Conservation (phyloP, 805 yeast genomes). For the Kuraishia ogatae region DNA sequence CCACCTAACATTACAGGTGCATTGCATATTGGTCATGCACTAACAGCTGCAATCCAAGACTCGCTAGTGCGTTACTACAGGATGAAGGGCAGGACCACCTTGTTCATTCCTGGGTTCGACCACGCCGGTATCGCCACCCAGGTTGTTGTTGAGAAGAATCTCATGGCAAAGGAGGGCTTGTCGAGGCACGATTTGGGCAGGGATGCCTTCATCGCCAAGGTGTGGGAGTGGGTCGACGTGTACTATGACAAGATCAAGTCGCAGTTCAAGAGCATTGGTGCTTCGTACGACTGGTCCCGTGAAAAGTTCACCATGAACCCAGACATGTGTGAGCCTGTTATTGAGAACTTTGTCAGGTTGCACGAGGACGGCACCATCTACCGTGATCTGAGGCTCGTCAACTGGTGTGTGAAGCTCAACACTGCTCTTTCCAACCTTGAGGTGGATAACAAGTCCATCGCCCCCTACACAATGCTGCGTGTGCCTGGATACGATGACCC, state of each 20-base stretch:
- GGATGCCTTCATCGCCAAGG: slow-evolving; percentile 77
- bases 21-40: slow-evolving; percentile 95
- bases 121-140: slow-evolving; percentile 99
- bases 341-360: slow-evolving; percentile 82
- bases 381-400: slow-evolving; percentile 86
- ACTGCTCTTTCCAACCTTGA: slow-evolving; percentile 95
- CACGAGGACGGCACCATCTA: slow-evolving; percentile 95
- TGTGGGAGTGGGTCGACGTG: slow-evolving; percentile 98
- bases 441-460: slow-evolving; percentile 84
- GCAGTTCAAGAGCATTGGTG: slow-evolving; percentile 85
- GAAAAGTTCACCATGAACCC: slow-evolving; percentile 93
- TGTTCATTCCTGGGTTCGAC: slow-evolving; percentile 94
- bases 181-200: slow-evolving; percentile 96
- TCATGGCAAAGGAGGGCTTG: slow-evolving; percentile 79
- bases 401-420: slow-evolving; percentile 93
- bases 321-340: slow-evolving; percentile 67
- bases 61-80: slow-evolving; percentile 87
- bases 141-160: slow-evolving; percentile 92
- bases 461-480: slow-evolving; percentile 70
- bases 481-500: slow-evolving; percentile 89
- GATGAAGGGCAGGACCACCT: slow-evolving; percentile 93
- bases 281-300: slow-evolving; percentile 93
- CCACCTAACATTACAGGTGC: slow-evolving; percentile 99
- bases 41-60: slow-evolving; percentile 93
- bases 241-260: slow-evolving; percentile 79